phyloP scores from a whole-genome alignment of 352 stramenopile genomes.

The Phytophthora fragariae region DNA sequence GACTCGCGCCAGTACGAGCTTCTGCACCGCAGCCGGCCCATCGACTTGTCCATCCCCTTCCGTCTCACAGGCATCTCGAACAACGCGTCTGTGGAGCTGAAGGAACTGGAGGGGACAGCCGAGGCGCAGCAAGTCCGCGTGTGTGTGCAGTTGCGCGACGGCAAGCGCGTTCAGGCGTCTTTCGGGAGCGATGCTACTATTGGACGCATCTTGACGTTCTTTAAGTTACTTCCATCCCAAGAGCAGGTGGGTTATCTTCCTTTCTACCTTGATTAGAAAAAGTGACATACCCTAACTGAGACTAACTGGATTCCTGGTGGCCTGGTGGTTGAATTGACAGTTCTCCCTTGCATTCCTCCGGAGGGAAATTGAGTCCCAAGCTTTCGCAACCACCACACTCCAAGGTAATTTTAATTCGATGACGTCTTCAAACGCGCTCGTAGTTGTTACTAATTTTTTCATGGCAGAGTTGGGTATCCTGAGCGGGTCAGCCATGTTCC shows the following conservation, averaged over 20 bases:
- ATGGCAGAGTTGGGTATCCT: conserved; percentile 77
- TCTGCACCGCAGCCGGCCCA: conserved; percentile 61
- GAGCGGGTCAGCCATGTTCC: conserved; percentile 88
- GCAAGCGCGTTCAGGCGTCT: conserved; percentile 75
- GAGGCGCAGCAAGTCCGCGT: conserved; percentile 75
- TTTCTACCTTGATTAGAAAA: neutral
- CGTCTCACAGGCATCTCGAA: conserved; percentile 87
- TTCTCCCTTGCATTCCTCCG: conserved; percentile 87
- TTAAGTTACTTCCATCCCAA: conserved; percentile 57
- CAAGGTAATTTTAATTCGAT: conserved; percentile 49
- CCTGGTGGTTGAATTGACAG: conserved; percentile 27
- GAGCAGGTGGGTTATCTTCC: conserved; percentile 37
- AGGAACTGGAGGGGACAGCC: conserved; percentile 36
- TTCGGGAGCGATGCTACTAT: conserved; percentile 69
- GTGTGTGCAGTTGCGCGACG: conserved; percentile 79
- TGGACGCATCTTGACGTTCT: conserved; percentile 60
- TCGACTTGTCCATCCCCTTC: conserved; percentile 88
- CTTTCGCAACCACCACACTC: conserved; percentile 69
- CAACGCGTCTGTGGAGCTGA: conserved; percentile 79
- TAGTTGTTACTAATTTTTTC: conserved; percentile 5
- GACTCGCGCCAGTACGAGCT: conserved; percentile 62
- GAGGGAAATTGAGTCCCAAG: conserved; percentile 59
- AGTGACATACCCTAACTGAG: neutral
- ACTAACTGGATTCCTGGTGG: conserved; percentile 12
- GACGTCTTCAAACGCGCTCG: neutral